A percentile compares a stretch with the other conserved stretches of the same genome.
Evolutionary conservation across 805 yeast species (phyloP).

Genomic region (Pichia occidentalis): DNA sequence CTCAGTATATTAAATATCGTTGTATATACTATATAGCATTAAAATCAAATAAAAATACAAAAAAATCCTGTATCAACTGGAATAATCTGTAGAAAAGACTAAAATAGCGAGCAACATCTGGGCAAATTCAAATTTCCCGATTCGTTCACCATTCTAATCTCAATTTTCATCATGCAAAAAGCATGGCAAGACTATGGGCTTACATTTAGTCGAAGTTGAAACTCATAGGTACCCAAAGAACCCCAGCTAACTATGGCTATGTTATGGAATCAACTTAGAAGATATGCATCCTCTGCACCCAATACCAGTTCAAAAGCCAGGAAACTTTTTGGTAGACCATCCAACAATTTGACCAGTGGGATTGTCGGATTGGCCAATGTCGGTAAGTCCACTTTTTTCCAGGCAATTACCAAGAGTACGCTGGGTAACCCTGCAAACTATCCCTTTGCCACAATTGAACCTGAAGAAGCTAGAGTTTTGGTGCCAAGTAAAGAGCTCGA

Average conservation of each 20-base stretch:
- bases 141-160: too few species aligned
- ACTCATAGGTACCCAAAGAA: too few species aligned
- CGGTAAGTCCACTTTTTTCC: conserved; percentile 53
- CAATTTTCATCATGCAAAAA: too few species aligned
- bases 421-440: conserved; percentile 65
- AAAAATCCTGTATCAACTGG: too few species aligned
- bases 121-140: too few species aligned
- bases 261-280: conserved; percentile 1
- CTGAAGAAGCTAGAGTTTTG: conserved; percentile 54
- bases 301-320: background rate
- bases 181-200: too few species aligned
- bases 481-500: conserved; percentile 48
- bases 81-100: too few species aligned
- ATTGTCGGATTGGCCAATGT: conserved; percentile 62
- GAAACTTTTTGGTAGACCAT: conserved; percentile 29
- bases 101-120: too few species aligned
- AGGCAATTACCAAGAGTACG: conserved; percentile 52
- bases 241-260: background rate
- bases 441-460: conserved; percentile 74
- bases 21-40: too few species aligned
- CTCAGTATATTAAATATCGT: too few species aligned
- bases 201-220: too few species aligned
- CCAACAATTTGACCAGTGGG: conserved; percentile 36
- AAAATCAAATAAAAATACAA: too few species aligned
- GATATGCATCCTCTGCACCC: conserved; percentile 3